phyloP scores from a whole-genome alignment of 1,284 basidiomycete species.

The Fomitopsis betulina region DNA sequence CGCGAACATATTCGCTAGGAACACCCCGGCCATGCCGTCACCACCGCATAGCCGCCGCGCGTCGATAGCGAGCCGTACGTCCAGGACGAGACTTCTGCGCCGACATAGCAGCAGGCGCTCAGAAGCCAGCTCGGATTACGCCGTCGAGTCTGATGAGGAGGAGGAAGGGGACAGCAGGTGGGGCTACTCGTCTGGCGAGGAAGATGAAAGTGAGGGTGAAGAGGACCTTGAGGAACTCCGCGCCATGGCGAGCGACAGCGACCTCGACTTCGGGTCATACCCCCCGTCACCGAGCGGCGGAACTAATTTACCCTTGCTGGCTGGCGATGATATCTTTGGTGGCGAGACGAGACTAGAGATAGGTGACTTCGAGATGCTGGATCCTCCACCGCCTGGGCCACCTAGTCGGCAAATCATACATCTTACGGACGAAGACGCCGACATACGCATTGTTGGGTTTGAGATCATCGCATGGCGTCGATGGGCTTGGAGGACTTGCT shows the following conservation, averaged over 20 bases:
- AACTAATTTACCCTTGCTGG: constrained; percentile 59
- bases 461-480: constrained; percentile 63
- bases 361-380: constrained; percentile 55
- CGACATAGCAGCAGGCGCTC: constrained; percentile 48
- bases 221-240: constrained; percentile 26
- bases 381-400: constrained; percentile 67
- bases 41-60: constrained; percentile 37
- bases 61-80: constrained; percentile 55
- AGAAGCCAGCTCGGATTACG: constrained; percentile 55
- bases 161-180: constrained; percentile 63
- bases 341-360: constrained; percentile 79
- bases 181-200: constrained; percentile 76
- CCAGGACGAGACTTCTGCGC: constrained; percentile 48
- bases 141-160: constrained; percentile 41
- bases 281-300: constrained; percentile 48
- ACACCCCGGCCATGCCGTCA: constrained; percentile 32
- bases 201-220: constrained; percentile 22
- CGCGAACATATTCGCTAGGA: constrained; percentile 62
- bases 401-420: constrained; percentile 86
- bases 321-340: constrained; percentile 71
- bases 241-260: constrained; percentile 39
- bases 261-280: constrained; percentile 66
- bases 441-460: constrained; percentile 89
- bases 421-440: constrained; percentile 88
- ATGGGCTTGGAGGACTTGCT: constrained; percentile 70